phyloP scores from a whole-genome alignment of 83 land plant species.

The Picea mariana region DNA sequence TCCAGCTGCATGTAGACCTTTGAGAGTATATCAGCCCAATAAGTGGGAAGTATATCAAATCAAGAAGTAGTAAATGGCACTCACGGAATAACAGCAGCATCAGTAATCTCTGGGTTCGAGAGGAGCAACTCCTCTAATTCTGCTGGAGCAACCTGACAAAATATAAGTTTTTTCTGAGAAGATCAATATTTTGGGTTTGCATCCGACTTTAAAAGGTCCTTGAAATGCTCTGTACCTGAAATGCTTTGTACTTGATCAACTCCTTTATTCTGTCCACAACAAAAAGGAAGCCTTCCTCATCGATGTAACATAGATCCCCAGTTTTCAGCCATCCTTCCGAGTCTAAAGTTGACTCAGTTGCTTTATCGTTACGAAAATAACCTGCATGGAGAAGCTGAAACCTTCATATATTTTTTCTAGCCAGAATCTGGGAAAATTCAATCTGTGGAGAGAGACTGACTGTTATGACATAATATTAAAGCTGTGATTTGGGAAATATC shows the following conservation, averaged over 20 bases:
- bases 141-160: conserved; percentile 55
- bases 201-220: no score
- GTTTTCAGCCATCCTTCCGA: conserved; percentile 64
- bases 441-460: no score
- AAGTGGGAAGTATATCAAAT: no score
- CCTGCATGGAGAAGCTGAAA: conserved; percentile 19
- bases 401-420: no score
- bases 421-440: no score
- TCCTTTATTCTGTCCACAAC: conserved; percentile 62
- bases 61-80: neutral
- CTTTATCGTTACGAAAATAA: conserved; percentile 44
- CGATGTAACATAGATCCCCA: conserved; percentile 61
- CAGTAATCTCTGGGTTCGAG: conserved; percentile 48
- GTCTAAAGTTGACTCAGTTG: conserved; percentile 46
- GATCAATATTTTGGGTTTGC: no score
- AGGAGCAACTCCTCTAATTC: conserved; percentile 62
- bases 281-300: conserved; percentile 41
- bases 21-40: no score
- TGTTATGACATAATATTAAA: no score
- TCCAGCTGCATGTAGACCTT: no score
- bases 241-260: conserved; percentile 63
- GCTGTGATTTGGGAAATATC: no score
- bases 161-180: no score
- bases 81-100: conserved; percentile 75
- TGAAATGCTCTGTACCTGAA: conserved; percentile 37